These are phyloP conservation scores for Zygoascus sp. DNA, from an alignment of 1,139 yeast species.

Conservation along the genomic window DNA sequence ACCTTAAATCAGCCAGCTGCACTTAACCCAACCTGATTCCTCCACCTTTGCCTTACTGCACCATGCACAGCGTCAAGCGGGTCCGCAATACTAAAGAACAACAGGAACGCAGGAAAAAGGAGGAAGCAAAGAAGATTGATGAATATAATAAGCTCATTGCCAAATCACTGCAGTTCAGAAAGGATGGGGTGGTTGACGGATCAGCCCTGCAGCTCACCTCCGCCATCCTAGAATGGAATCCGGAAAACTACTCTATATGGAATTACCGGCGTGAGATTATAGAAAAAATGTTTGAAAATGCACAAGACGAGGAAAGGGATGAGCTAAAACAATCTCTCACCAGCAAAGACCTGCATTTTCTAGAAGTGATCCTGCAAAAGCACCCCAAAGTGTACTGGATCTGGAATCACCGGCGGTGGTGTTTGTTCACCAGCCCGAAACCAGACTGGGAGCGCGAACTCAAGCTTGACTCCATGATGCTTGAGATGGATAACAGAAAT, in stretches of 20 bases:
- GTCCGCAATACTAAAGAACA: slow-evolving; percentile 56
- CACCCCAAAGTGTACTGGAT: slow-evolving; percentile 94
- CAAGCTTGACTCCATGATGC: slow-evolving; percentile 59
- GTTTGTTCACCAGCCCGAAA: slow-evolving; percentile 51
- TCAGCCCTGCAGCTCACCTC: slow-evolving; percentile 49
- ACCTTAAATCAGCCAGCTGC: background rate
- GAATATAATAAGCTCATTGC: slow-evolving; percentile 48
- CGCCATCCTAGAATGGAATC: slow-evolving; percentile 58
- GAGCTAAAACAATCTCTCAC: slow-evolving; percentile 28
- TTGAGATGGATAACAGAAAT: slow-evolving; percentile 73
- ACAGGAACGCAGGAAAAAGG: slow-evolving; percentile 34
- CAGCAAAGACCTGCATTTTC: slow-evolving; percentile 55
- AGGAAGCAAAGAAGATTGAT: slow-evolving; percentile 55
- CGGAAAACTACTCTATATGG: slow-evolving; percentile 90
- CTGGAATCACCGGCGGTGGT: slow-evolving; percentile 93
- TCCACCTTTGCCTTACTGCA: background rate
- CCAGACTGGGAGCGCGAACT: slow-evolving; percentile 69
- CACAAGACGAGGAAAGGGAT: background rate
- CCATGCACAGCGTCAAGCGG: slow-evolving; percentile 67
- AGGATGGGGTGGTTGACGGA: slow-evolving; percentile 30
- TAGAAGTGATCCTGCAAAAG: slow-evolving; percentile 53
- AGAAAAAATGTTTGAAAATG: slow-evolving; percentile 22
- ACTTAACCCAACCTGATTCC: background rate
- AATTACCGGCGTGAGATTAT: slow-evolving; percentile 78
- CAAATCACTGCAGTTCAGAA: slow-evolving; percentile 19